These are phyloP conservation scores for Dactylellina parvicollis DNA, from an alignment of 2,329 filamentous ascomycete species.

Conservation along the genomic window DNA sequence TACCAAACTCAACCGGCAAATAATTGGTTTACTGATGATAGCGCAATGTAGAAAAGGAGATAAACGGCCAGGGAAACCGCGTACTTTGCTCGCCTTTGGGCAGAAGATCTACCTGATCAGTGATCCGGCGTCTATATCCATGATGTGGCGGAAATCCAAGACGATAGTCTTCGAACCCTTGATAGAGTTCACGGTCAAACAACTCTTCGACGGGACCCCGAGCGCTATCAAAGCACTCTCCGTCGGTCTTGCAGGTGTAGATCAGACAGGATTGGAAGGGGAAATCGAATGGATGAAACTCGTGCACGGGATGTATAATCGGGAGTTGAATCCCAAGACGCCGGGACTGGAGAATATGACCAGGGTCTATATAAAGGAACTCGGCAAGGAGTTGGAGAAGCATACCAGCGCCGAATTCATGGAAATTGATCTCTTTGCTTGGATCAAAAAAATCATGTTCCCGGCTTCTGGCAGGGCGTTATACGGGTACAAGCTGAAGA, in stretches of 20 bases:
- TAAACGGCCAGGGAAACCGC: slow-evolving; percentile 11
- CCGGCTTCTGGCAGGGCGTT: slow-evolving; percentile 28
- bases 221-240: slow-evolving; percentile 2
- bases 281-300: slow-evolving; percentile 14
- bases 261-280: slow-evolving; percentile 31
- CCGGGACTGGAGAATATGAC: slow-evolving; percentile 26
- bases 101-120: slow-evolving; percentile 41
- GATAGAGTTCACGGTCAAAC: background rate
- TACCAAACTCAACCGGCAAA: no score
- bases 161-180: slow-evolving; percentile 36
- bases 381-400: slow-evolving; percentile 14
- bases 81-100: slow-evolving; percentile 32
- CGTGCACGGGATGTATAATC: slow-evolving; percentile 21
- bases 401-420: background rate
- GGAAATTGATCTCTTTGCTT: slow-evolving; percentile 36
- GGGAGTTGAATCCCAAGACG: slow-evolving; percentile 16
- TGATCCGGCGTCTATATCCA: slow-evolving; percentile 14
- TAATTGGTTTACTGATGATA: background rate
- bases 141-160: slow-evolving; percentile 46
- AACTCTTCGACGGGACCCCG: slow-evolving; percentile 8
- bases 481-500: slow-evolving; percentile 25
- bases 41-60: slow-evolving; percentile 24
- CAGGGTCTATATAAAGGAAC: slow-evolving; percentile 19
- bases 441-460: slow-evolving; percentile 46
- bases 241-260: slow-evolving; percentile 6